phyloP scores from a whole-genome alignment of 176 grass and related monocot species.

The Cenchrus purpureus region DNA sequence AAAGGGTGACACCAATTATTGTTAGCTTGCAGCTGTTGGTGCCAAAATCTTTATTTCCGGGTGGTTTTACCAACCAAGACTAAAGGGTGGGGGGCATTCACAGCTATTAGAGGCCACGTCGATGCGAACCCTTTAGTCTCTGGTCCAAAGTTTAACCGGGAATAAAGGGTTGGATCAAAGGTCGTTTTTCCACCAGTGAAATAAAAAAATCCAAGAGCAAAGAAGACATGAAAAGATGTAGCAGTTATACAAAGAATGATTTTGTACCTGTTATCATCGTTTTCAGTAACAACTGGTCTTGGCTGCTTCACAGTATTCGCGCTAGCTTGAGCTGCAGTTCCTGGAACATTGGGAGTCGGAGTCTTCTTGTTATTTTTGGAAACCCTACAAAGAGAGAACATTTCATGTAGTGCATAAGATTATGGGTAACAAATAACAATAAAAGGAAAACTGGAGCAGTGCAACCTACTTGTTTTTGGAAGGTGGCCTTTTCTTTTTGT shows the following conservation, averaged over 20 bases:
- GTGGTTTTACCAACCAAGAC: no score
- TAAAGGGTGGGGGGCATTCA: no score
- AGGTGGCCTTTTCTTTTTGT: constrained; percentile 59
- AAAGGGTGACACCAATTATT: no score
- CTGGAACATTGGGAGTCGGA: constrained; percentile 35
- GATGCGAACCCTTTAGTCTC: no score
- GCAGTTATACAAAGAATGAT: constrained; percentile 5
- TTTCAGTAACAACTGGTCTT: constrained; percentile 53
- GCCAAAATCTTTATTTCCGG: no score
- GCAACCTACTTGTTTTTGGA: constrained; percentile 56
- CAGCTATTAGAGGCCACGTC: no score
- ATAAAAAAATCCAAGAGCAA: constrained; percentile 4
- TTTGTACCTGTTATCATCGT: constrained; percentile 71
- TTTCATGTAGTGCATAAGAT: constrained; percentile 11
- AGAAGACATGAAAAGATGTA: constrained; percentile 35
- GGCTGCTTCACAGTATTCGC: constrained; percentile 54
- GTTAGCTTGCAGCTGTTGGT: no score
- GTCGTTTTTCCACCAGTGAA: no score
- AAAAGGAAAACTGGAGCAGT: constrained; percentile 22
- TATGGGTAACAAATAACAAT: constrained; percentile 26
- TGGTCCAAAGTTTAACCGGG: no score
- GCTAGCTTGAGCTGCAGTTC: constrained; percentile 41
- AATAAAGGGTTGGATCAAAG: no score
- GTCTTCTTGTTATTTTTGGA: constrained; percentile 67
- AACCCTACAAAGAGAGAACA: constrained; percentile 54